Base-by-base conservation (phyloP, 2,329 filamentous ascomycete species). In the Cordyceps farinosa region DNA sequence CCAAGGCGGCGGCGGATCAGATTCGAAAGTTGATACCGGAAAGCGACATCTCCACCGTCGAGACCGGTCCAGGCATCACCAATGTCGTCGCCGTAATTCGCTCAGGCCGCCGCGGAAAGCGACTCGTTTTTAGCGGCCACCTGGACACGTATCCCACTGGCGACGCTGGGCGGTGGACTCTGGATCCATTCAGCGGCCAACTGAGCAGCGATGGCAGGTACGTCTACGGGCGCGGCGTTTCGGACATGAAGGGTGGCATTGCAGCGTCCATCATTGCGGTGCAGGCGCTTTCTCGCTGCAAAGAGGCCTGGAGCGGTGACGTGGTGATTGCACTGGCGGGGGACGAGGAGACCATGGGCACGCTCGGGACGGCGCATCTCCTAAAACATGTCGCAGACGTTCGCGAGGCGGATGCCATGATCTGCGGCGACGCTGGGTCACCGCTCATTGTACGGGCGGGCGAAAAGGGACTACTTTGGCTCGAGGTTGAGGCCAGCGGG, bases 381-480 rank as follows among this genome's bases (percentile, higher is more conserved):
- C 29, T 65, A 10, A 44, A 54, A 34, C 53, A 64, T n/a, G 58
- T 64, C 15, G 29, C 62, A 40, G 27, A 42, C 4, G 61, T 62
- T 22, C 48, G 36, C 22, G 15, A 51, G 36, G 51, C 47, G 13
- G 65, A 66, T 17, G 64, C 53, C 44, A 61, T 66, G 64, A 65
- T 64, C 9, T 65, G 64, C n/a, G 53, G 56, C 32, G 57, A 66
- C 32, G 65, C 65, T 17, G 65, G 65, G 27, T 62, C 53, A 17
- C 65, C 59, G 27, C 38, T 61, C 3, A 54, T 66, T n/a, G 54
- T 66, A 8, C 44, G 65, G 3, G 51, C 56, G 27, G 65, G 65
- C 2, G 65, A 66, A 57, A 66, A 66, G 62, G 65, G 65, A 44
- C 38, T 65, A 34, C 27, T 65, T 15, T 66, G 65, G 65, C 53